These are phyloP conservation scores for Diaporthe amygdali DNA, from an alignment of 2,329 filamentous ascomycete species.

Conservation along the genomic window DNA sequence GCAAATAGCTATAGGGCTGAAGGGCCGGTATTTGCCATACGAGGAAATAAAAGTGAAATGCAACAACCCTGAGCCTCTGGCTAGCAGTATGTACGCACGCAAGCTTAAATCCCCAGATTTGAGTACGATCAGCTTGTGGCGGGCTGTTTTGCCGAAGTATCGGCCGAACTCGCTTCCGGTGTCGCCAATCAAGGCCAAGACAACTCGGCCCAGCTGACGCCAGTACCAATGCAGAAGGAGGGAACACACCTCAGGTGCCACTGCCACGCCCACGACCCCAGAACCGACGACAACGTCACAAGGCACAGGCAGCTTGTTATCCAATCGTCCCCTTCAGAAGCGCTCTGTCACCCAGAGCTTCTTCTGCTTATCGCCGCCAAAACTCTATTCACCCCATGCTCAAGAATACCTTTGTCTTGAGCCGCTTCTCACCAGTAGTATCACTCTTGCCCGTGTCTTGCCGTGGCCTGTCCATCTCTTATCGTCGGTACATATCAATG, in stretches of 20 bases:
- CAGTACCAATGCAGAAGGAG: not conserved
- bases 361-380: too few species aligned
- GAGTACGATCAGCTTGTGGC: not conserved
- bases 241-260: not conserved
- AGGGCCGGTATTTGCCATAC: not conserved
- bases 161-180: slow-evolving; percentile 1
- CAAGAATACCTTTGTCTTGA: slow-evolving; percentile 4
- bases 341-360: not conserved
- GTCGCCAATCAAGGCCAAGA: not conserved
- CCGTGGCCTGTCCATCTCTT: not conserved
- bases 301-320: not conserved
- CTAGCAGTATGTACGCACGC: not conserved
- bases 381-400: slow-evolving; percentile 11
- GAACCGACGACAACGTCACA: not conserved
- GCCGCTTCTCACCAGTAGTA: not conserved
- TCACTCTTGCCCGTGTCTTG: not conserved
- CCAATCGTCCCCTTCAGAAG: not conserved
- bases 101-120: not conserved
- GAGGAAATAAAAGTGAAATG: not conserved
- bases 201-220: not conserved
- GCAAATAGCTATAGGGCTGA: not conserved
- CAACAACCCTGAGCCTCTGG: not conserved
- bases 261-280: not conserved
- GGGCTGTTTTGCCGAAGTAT: not conserved
- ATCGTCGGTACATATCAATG: slow-evolving; percentile 17